Base-by-base conservation (phyloP, 345 rosid genomes). In the Corchorus capsularis region DNA sequence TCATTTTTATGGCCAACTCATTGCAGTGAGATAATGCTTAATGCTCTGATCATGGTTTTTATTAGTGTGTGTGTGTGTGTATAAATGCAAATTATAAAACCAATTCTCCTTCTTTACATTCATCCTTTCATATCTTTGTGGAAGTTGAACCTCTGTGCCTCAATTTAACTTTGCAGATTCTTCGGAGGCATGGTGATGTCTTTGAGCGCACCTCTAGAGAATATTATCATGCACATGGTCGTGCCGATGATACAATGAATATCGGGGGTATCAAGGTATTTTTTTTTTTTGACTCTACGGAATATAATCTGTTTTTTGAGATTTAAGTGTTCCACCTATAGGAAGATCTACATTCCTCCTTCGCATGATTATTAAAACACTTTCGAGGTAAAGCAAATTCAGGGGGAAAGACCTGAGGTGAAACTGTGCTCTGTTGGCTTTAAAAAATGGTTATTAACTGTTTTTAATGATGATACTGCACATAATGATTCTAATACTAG, bases 171-270 rank as follows among this genome's bases (percentile, higher is more conserved):
- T 64, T 71, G 69, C 84, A 96, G 99, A 71, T 84, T 83, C 87
- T 96, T 37, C 81, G 98, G 67, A 93, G 99, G 81, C 99, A 96
- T 54, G 98, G 98, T n/a, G 99, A 96, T 82, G 74, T 93, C 61
- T 92, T 93, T 79, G 98, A 96, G 83, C 86, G 84, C 45, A 86
- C 96, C 75, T 75, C 93, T 79, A 84, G 82, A 81, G 97, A 97
- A 76, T 91, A 91, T 72, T 96, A 92, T 84, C 97, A 82, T 71
- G 99, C 99, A 45, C 99, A 93, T 41, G 99, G 99, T 6, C 94
- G 97, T 61, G 88, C 99, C 57, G 97, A 96, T 87, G 99, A 96
- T 81, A 91, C 97, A 17, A 93, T 96, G 99, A 96, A 96, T 83
- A 89, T 96, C 37, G 99, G 99, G 50, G 98, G 99, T 43, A 92